Evolutionary conservation across 2,329 filamentous ascomycete species (phyloP), one percentile per base, ranked within the genome.

Genomic region (Cadophora gregata): DNA sequence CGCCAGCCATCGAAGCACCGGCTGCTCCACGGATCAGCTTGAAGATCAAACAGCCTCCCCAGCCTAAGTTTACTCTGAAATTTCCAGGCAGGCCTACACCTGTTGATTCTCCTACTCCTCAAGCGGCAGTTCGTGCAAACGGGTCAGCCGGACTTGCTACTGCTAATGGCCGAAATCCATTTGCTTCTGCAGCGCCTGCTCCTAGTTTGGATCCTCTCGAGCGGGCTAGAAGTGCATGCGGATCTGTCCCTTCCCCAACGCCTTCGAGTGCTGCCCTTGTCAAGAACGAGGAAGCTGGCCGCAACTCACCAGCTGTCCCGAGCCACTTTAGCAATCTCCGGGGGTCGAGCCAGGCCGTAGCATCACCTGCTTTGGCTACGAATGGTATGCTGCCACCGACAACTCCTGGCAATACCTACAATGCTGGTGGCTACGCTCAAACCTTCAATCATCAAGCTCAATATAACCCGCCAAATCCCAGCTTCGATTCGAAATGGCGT

Each of bases 51-150:
- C 38, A 65, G 75, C 83, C 80, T 75, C 67, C 75, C 29, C 82
- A 36, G 42, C 25, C 88, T 77, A 91, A 88, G 77, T 88, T 95
- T 64, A 94, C 89, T 24, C 86, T 93, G 59, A 90, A 89, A 69
- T 85, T 93, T 63, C 88, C 87, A 72, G 85, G 84, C 47, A 86
- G 85, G 73, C 83, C 82, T 61, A 86, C 80, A 72, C 82, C 81
- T 65, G 82, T 81, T 25, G 84, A 82, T 48, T 87, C 86, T 29
- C 85, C 79, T 12, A 72, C 85, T 25, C 85, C 79, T 47, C 79
- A 82, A 16, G 84, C 78, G 6, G 71, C 85, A 16, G 85, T 78
- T 50, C 79, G 83, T 12, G 71, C 75, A 19, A 83, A 82, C 78
- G 80, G 84, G 77, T 70, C 80, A 62, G 67, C 62, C 36, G 42